Evolutionary conservation across 2,329 filamentous ascomycete species (phyloP).

Genomic region (Microdochium trichocladiopsis): DNA sequence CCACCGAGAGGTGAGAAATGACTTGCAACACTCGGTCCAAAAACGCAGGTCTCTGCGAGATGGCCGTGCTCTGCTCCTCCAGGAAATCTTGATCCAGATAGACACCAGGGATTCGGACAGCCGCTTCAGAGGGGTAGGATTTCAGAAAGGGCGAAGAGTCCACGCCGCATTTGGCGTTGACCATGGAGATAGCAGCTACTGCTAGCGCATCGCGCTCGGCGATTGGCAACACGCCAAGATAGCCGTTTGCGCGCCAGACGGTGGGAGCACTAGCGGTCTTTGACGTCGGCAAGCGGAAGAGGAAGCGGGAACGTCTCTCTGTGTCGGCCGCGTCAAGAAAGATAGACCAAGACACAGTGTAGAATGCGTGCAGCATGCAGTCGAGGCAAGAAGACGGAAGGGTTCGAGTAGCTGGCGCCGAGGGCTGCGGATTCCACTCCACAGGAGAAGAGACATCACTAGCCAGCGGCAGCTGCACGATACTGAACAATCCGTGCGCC

Average conservation of each 20-base stretch:
- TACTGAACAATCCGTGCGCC: not conserved
- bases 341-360: not conserved
- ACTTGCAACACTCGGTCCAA: conserved; percentile 7
- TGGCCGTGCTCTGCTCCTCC: conserved; percentile 7
- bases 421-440: conserved; percentile 11
- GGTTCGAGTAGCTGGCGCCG: not conserved
- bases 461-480: not conserved
- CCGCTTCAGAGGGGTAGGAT: conserved; percentile 8
- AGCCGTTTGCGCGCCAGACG: not conserved
- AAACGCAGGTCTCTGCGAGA: conserved; percentile 3
- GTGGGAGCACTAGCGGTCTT: not conserved
- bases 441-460: conserved; percentile 1
- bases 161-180: conserved; percentile 10
- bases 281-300: not conserved
- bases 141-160: conserved; percentile 8
- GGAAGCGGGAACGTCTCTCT: too few relatives aligned
- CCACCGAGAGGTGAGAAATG: conserved; percentile 3
- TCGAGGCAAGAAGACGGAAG: conserved; percentile 4
- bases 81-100: conserved; percentile 10
- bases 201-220: conserved; percentile 3
- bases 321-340: not conserved
- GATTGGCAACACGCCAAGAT: not conserved
- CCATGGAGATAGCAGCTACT: conserved; percentile 3
- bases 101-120: conserved; percentile 11
- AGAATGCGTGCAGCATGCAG: conserved; percentile 4